Percentiles rank a stretch among this genome's conserved stretches.
phyloP scores from a whole-genome alignment of 768 basidiomycete species.

The Agrocybe praecox region DNA sequence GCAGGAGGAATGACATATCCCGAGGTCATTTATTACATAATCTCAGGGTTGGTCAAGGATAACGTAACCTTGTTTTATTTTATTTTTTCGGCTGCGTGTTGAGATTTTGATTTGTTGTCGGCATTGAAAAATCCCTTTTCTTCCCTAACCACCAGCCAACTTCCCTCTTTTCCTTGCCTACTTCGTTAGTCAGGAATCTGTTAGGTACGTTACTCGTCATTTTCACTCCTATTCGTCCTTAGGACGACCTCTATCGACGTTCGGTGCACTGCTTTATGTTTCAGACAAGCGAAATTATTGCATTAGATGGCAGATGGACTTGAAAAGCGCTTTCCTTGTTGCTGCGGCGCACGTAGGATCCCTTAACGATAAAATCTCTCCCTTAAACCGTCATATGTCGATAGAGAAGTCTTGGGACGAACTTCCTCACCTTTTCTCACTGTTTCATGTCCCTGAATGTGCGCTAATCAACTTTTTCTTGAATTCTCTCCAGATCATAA shows the following conservation, averaged over 20 bases:
- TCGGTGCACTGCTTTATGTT: too few species aligned
- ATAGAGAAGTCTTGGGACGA: too few species aligned
- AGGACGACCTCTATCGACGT: neutral
- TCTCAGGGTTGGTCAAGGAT: neutral
- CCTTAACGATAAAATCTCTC: too few species aligned
- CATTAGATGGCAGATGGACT: too few species aligned
- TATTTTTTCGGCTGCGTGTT: constrained; percentile 9
- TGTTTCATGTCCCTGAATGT: too few species aligned
- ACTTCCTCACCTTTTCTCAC: too few species aligned
- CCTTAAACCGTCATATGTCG: too few species aligned
- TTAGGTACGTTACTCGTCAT: constrained; percentile 8
- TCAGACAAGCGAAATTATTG: too few species aligned
- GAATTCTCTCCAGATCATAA: neutral
- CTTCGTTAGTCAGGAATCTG: neutral
- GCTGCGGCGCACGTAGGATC: too few species aligned
- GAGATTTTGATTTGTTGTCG: constrained; percentile 5
- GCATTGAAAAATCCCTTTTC: constrained; percentile 19
- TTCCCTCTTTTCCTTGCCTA: neutral
- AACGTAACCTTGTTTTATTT: constrained; percentile 15
- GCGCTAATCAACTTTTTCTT: neutral
- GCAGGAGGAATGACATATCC: neutral
- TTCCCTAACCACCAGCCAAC: constrained; percentile 21
- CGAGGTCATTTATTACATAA: neutral
- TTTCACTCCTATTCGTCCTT: neutral
- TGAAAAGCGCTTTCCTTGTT: too few species aligned